phyloP scores from a whole-genome alignment of 2,329 filamentous ascomycete species.

The Daldinia sp. region DNA sequence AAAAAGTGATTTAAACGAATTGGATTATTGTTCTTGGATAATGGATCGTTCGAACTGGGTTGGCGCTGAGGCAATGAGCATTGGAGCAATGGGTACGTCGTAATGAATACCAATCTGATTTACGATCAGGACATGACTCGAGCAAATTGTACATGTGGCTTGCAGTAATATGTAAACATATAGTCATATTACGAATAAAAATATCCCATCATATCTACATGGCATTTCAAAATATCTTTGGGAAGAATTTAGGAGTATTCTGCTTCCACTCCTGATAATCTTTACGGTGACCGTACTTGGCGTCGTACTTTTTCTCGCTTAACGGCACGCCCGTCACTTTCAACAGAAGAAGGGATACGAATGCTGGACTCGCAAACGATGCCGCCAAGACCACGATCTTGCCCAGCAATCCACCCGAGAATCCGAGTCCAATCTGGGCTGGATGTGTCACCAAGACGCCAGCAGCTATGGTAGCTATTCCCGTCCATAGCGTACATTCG shows the following conservation, averaged over 20 bases:
- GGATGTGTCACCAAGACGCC: slow-evolving; percentile 67
- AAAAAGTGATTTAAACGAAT: slow-evolving; percentile 56
- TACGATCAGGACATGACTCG: background rate
- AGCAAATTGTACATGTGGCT: background rate
- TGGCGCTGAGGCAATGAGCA: slow-evolving; percentile 28
- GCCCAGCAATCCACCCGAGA: slow-evolving; percentile 58
- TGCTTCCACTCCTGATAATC: slow-evolving; percentile 77
- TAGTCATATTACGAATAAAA: background rate
- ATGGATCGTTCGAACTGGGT: slow-evolving; percentile 15
- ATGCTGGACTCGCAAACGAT: slow-evolving; percentile 71
- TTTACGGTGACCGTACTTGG: slow-evolving; percentile 70
- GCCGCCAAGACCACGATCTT: slow-evolving; percentile 54
- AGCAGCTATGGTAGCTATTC: slow-evolving; percentile 70
- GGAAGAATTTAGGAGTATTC: slow-evolving; percentile 73
- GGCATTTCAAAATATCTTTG: slow-evolving; percentile 62
- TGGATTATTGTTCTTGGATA: background rate
- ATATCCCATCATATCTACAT: background rate
- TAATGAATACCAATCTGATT: slow-evolving; percentile 24
- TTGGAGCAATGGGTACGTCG: slow-evolving; percentile 28
- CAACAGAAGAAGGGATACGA: slow-evolving; percentile 71
- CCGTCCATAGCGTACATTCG: slow-evolving; percentile 77
- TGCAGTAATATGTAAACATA: background rate
- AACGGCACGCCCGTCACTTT: slow-evolving; percentile 74
- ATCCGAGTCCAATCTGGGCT: slow-evolving; percentile 68
- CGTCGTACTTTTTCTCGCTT: slow-evolving; percentile 77